These are phyloP conservation scores for Beta lomatogona DNA, from an alignment of 179 eudicot species.

Conservation along the genomic window DNA sequence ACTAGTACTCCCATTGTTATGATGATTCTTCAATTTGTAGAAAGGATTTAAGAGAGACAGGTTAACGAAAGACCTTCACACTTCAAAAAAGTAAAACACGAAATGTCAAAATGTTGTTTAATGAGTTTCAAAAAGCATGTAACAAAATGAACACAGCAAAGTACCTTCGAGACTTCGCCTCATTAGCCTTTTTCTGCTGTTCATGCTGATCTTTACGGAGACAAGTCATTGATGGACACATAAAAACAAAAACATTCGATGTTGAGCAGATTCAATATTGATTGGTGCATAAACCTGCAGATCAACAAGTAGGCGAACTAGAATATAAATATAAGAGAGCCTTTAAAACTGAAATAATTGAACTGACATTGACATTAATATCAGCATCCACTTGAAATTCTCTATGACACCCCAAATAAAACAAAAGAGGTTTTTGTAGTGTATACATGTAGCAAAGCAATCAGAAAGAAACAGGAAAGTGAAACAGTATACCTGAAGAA, in stretches of 20 bases:
- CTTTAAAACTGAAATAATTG: too few relatives aligned
- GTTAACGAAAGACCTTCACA: constrained; percentile 14
- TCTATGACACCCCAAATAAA: too few relatives aligned
- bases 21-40: neutral
- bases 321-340: too few relatives aligned
- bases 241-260: constrained; percentile 56
- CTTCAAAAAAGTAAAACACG: neutral
- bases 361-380: too few relatives aligned
- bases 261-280: constrained; percentile 45
- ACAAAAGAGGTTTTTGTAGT: too few relatives aligned
- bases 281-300: constrained; percentile 59
- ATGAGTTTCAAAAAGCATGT: neutral
- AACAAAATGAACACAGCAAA: neutral
- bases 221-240: constrained; percentile 69
- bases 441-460: too few relatives aligned
- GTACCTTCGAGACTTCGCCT: constrained; percentile 4
- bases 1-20: neutral
- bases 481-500: too few relatives aligned
- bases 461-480: too few relatives aligned
- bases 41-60: constrained; percentile 9
- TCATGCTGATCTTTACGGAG: constrained; percentile 61
- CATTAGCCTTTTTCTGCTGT: constrained; percentile 40
- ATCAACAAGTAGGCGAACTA: neutral
- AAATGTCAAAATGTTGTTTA: neutral
- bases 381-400: too few relatives aligned